Percentiles rank a stretch among this genome's conserved stretches.
Conservation (phyloP, 345 rosid genomes). For the Xanthoceras sorbifolium region DNA sequence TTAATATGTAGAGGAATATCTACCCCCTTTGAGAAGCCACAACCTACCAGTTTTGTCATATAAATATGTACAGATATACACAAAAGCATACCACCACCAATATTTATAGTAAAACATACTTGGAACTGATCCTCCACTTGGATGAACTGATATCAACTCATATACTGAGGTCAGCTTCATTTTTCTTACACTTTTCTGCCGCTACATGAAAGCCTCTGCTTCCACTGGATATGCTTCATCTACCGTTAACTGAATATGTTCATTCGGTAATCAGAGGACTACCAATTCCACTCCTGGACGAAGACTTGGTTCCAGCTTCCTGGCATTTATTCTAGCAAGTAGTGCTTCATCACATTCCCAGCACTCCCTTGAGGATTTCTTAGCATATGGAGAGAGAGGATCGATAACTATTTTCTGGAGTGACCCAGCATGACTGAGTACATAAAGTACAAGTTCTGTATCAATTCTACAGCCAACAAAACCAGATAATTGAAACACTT, state of each 20-base stretch:
- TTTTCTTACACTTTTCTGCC: neutral
- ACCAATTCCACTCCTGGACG: neutral
- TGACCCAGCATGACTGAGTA: neutral
- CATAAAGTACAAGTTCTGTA: neutral
- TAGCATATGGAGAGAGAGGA: neutral
- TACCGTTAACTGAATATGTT: neutral
- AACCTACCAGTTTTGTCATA: neutral
- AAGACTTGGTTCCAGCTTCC: neutral
- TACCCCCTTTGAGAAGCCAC: neutral
- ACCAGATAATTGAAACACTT: neutral
- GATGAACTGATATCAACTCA: no score
- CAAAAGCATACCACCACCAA: neutral
- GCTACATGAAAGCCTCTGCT: neutral
- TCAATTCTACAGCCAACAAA: neutral
- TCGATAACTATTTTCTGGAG: neutral
- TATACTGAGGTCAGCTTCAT: no score
- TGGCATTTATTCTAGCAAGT: neutral
- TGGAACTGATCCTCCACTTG: neutral
- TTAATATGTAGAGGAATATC: neutral
- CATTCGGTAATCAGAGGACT: neutral
- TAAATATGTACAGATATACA: neutral
- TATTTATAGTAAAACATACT: neutral
- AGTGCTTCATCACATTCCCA: neutral
- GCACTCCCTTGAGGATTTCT: neutral
- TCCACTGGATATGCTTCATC: neutral